Evolutionary conservation across 1,139 yeast species (phyloP).

Genomic region (Hanseniaspora uvarum): DNA sequence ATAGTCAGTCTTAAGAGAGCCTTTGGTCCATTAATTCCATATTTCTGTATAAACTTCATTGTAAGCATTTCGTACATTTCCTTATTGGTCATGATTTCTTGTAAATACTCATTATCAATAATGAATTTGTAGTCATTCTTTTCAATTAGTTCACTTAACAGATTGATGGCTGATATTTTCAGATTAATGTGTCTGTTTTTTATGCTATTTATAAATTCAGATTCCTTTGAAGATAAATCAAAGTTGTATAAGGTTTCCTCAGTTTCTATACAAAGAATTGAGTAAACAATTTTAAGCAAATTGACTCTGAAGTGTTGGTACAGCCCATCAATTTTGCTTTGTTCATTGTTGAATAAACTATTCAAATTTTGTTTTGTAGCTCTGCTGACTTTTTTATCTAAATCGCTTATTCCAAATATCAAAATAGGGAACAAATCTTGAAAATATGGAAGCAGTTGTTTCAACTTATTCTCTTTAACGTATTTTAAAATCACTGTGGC

Average conservation of each 20-base stretch:
- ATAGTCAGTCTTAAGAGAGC: constrained; percentile 3
- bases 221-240: neutral
- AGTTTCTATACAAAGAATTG: constrained; percentile 47
- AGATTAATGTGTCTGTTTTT: constrained; percentile 1
- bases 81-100: constrained; percentile 34
- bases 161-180: neutral
- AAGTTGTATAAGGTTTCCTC: constrained; percentile 35
- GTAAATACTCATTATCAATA: constrained; percentile 22
- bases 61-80: constrained; percentile 38
- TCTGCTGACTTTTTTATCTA: constrained; percentile 49
- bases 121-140: constrained; percentile 24
- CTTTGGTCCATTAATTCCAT: constrained; percentile 5
- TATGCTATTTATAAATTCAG: neutral
- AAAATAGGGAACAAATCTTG: constrained; percentile 45
- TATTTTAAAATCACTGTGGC: constrained; percentile 37
- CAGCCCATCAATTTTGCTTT: constrained; percentile 47
- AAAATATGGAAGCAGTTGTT: neutral
- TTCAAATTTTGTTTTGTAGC: constrained; percentile 35
- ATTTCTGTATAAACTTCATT: constrained; percentile 13
- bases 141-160: constrained; percentile 35
- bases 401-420: constrained; percentile 60
- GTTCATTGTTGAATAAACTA: constrained; percentile 48
- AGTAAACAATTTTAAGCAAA: constrained; percentile 45
- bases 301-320: constrained; percentile 52
- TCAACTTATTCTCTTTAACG: constrained; percentile 3